Conservation (phyloP, 148 eudicot species). For the Rheum nobile region DNA sequence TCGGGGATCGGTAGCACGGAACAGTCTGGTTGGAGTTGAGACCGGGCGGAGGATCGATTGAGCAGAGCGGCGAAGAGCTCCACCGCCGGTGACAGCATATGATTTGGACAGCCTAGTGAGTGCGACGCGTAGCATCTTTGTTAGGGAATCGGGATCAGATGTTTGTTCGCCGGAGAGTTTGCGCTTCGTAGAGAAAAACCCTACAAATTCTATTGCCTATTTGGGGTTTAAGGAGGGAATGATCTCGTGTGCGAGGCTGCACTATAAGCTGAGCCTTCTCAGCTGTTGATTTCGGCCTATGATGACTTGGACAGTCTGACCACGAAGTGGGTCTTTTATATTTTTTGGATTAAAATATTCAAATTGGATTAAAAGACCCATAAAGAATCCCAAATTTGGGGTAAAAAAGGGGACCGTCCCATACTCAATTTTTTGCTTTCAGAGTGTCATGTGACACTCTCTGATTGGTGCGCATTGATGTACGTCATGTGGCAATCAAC, state of each 20-base stretch:
- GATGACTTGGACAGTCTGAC: neutral
- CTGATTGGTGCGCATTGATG: too few relatives aligned
- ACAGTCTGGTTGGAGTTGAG: constrained; percentile 16
- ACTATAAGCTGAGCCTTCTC: neutral
- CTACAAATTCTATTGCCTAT: neutral
- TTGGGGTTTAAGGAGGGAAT: neutral
- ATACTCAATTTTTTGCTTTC: too few relatives aligned
- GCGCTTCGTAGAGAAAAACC: neutral
- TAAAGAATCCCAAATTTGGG: too few relatives aligned
- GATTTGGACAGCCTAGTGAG: constrained; percentile 12
- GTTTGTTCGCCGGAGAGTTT: neutral
- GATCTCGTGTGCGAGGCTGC: neutral
- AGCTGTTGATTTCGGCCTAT: neutral
- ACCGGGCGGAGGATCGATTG: constrained; percentile 2
- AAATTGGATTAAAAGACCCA: too few relatives aligned
- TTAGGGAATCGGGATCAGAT: neutral
- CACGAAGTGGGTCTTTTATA: too few relatives aligned
- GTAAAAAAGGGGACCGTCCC: too few relatives aligned
- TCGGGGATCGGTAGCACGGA: constrained; percentile 18
- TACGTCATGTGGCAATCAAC: too few relatives aligned
- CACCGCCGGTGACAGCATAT: constrained; percentile 6
- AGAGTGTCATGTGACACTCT: too few relatives aligned
- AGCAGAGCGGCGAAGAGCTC: neutral
- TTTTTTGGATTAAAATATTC: too few relatives aligned
- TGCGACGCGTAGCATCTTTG: constrained; percentile 17